Conservation (phyloP, 345 rosid species). For the Brassica rapa region DNA sequence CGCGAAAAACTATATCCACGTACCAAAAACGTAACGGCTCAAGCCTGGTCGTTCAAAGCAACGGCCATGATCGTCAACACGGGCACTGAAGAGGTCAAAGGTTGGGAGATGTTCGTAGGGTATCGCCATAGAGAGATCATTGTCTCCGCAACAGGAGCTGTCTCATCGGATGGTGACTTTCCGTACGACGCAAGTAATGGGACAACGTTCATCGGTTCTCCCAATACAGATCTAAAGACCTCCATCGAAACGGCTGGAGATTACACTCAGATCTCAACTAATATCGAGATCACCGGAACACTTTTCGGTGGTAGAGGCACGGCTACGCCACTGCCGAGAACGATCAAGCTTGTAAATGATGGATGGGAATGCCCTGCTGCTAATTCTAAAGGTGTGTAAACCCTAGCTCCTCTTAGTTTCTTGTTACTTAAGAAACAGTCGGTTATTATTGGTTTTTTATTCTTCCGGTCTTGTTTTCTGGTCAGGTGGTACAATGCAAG, state of each 20-base stretch:
- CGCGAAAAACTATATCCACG: slow-evolving; percentile 64
- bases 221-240: slow-evolving; percentile 62
- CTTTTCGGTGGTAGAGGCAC: slow-evolving; percentile 69
- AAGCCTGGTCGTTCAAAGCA: slow-evolving; percentile 85
- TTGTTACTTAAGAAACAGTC: not conserved
- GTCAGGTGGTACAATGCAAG: slow-evolving; percentile 64
- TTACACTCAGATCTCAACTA: slow-evolving; percentile 50
- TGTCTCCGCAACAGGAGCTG: slow-evolving; percentile 59
- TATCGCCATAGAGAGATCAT: slow-evolving; percentile 69
- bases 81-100: slow-evolving; percentile 65
- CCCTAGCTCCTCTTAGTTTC: not conserved
- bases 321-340: slow-evolving; percentile 68
- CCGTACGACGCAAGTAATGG: slow-evolving; percentile 75
- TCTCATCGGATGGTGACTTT: slow-evolving; percentile 58
- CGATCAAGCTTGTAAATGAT: slow-evolving; percentile 59
- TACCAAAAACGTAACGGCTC: slow-evolving; percentile 67
- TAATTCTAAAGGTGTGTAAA: slow-evolving; percentile 46
- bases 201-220: slow-evolving; percentile 62
- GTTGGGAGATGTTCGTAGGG: slow-evolving; percentile 72
- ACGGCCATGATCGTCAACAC: slow-evolving; percentile 59
- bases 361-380: slow-evolving; percentile 72
- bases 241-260: slow-evolving; percentile 86
- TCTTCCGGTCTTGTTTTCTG: not conserved
- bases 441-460: not conserved
- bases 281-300: slow-evolving; percentile 66